These are phyloP conservation scores for Balamuthia mandrillaris DNA, from an alignment of 208 protist species.

Conservation along the genomic window DNA sequence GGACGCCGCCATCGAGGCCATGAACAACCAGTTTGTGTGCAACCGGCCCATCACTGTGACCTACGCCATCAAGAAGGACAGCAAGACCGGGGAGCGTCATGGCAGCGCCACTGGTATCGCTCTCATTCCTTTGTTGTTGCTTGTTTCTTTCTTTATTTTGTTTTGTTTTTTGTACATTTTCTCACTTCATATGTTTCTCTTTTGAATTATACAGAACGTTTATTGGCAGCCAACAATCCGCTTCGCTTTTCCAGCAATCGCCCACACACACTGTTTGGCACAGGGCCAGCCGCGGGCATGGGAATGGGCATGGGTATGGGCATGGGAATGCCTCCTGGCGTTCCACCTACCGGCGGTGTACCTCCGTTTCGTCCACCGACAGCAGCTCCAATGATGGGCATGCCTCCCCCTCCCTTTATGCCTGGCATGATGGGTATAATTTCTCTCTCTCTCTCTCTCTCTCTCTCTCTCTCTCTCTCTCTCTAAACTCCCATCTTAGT, in stretches of 20 bases:
- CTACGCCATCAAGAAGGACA: slow-evolving; percentile 87
- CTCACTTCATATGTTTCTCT: background rate
- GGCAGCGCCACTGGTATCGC: no score
- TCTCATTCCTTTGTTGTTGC: no score
- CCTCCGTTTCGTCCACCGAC: no score
- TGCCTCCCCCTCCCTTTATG: no score
- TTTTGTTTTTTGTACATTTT: background rate
- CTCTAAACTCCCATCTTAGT: no score
- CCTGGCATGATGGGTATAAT: no score
- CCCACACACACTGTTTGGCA: slow-evolving; percentile 48
- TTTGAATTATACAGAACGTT: slow-evolving; percentile 46
- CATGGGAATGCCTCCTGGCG: background rate
- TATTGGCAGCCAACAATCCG: slow-evolving; percentile 61
- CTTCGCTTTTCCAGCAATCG: background rate
- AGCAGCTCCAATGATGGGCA: no score
- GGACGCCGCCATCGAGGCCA: slow-evolving; percentile 79
- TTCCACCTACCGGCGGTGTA: no score
- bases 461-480: no score
- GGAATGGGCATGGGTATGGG: background rate
- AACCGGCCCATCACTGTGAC: slow-evolving; percentile 78
- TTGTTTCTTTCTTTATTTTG: no score
- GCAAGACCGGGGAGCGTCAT: slow-evolving; percentile 74
- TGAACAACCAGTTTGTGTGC: slow-evolving; percentile 78
- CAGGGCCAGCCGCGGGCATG: background rate
- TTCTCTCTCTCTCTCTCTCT: no score